A percentile compares a stretch with the other conserved stretches of the same genome.
phyloP scores from a whole-genome alignment of 495 filamentous ascomycete species.

The Penicillium chermesinum region DNA sequence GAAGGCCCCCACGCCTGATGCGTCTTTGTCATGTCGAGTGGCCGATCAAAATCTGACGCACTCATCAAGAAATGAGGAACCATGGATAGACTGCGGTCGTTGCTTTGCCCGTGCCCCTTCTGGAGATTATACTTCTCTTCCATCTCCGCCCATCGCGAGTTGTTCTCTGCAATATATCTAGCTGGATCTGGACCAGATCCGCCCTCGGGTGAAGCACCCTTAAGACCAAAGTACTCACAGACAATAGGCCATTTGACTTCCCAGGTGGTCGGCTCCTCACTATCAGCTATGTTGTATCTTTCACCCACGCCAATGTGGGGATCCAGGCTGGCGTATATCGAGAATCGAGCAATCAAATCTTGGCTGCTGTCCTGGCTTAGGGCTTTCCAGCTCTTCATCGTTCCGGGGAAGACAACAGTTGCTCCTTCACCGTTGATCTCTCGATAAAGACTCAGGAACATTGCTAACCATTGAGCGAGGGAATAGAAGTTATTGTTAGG shows the following conservation, averaged over 20 bases:
- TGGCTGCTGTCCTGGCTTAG: slow-evolving; percentile 34
- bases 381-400: slow-evolving; percentile 12
- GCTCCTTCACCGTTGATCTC: slow-evolving; percentile 24
- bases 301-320: slow-evolving; percentile 44
- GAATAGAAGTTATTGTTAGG: slow-evolving; percentile 7
- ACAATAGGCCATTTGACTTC: slow-evolving; percentile 14
- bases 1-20: not conserved
- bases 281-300: slow-evolving; percentile 55
- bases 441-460: slow-evolving; percentile 36
- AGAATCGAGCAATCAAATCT: slow-evolving; percentile 36
- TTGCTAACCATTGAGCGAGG: slow-evolving; percentile 27
- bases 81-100: not conserved
- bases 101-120: not conserved
- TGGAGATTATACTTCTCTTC: slow-evolving; percentile 5
- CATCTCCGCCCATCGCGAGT: not conserved
- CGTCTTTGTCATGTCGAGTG: slow-evolving; percentile 3
- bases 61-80: not conserved
- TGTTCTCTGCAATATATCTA: not conserved
- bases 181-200: not conserved
- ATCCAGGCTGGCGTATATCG: slow-evolving; percentile 33
- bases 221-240: slow-evolving; percentile 31
- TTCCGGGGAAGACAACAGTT: slow-evolving; percentile 33
- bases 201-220: slow-evolving; percentile 16
- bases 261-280: slow-evolving; percentile 30
- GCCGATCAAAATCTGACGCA: slow-evolving; percentile 8